Conservation (phyloP, 1,284 basidiomycete species). For the Macrocystidia cucumis region DNA sequence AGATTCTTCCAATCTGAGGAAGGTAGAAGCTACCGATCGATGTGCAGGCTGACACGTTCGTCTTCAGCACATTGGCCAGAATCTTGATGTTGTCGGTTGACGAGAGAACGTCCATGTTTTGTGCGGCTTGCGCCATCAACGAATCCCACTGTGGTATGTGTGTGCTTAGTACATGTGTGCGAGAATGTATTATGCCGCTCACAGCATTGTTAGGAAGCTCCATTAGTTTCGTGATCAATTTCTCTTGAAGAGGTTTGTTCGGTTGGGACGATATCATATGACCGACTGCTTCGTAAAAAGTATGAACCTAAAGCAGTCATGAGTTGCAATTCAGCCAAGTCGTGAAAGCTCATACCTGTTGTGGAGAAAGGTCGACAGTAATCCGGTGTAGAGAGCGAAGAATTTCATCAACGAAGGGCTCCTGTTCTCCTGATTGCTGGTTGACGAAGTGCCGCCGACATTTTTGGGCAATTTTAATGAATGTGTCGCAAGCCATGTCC, state of each 20-base stretch:
- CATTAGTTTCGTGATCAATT: conserved; percentile 94
- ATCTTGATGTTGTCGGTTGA: conserved; percentile 97
- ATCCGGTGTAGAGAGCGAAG: conserved; percentile 88
- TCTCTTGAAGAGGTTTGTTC: conserved; percentile 95
- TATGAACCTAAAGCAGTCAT: conserved; percentile 64
- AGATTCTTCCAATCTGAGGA: conserved; percentile 93
- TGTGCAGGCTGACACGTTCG: conserved; percentile 96
- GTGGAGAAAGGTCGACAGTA: conserved; percentile 91
- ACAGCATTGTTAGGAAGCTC: conserved; percentile 95
- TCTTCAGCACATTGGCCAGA: conserved; percentile 95
- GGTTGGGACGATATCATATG: conserved; percentile 99
- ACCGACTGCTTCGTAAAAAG: conserved; percentile 97
- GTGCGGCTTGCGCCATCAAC: conserved; percentile 93
- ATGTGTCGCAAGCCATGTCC: conserved; percentile 99
- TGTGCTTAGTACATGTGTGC: conserved; percentile 1
- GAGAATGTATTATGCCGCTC: conserved; percentile 20
- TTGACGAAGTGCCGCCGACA: conserved; percentile 98
- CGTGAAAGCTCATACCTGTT: conserved; percentile 54
- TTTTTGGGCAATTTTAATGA: conserved; percentile 99
- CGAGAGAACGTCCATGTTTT: conserved; percentile 88
- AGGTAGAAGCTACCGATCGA: conserved; percentile 97
- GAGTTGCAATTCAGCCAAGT: conserved; percentile 1
- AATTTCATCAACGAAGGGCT: conserved; percentile 99
- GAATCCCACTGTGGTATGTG: conserved; percentile 78
- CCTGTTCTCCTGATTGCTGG: conserved; percentile 95